These are phyloP conservation scores for Acacia crassicarpa DNA, from an alignment of 306 rosid genomes.

Conservation along the genomic window DNA sequence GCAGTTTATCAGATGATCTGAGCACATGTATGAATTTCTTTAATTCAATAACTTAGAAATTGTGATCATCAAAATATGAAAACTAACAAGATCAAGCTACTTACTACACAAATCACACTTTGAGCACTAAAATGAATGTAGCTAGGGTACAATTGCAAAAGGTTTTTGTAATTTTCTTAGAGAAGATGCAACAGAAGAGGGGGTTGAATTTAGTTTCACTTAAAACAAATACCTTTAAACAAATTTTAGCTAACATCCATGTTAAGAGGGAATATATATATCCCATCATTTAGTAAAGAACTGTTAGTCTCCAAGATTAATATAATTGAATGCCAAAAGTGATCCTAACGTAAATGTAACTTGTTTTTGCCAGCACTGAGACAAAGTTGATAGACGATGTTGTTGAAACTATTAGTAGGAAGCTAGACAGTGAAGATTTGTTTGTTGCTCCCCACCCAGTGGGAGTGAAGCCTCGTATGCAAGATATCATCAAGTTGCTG, in stretches of 20 bases:
- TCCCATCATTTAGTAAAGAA: not conserved
- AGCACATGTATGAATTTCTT: too few relatives aligned
- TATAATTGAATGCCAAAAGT: not conserved
- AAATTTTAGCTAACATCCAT: not conserved
- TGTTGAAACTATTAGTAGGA: not conserved
- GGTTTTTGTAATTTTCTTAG: not conserved
- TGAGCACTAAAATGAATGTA: not conserved
- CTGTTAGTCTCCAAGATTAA: not conserved
- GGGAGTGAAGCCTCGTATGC: not conserved
- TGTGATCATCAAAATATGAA: too few relatives aligned
- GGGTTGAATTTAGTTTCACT: not conserved
- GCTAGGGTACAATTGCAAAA: not conserved
- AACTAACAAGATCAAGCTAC: not conserved
- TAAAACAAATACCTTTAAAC: not conserved
- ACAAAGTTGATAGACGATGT: not conserved
- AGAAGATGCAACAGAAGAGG: not conserved
- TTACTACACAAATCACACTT: not conserved
- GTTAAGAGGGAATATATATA: not conserved
- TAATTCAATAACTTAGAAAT: too few relatives aligned
- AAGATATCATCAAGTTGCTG: not conserved
- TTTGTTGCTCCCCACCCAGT: slow-evolving; percentile 2
- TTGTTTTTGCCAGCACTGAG: not conserved
- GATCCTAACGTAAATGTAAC: not conserved
- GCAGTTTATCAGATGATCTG: too few relatives aligned
- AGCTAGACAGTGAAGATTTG: not conserved